These are phyloP conservation scores for Saccharomyces pastorianus DNA, from an alignment of 1,139 yeast genomes.

Conservation along the genomic window DNA sequence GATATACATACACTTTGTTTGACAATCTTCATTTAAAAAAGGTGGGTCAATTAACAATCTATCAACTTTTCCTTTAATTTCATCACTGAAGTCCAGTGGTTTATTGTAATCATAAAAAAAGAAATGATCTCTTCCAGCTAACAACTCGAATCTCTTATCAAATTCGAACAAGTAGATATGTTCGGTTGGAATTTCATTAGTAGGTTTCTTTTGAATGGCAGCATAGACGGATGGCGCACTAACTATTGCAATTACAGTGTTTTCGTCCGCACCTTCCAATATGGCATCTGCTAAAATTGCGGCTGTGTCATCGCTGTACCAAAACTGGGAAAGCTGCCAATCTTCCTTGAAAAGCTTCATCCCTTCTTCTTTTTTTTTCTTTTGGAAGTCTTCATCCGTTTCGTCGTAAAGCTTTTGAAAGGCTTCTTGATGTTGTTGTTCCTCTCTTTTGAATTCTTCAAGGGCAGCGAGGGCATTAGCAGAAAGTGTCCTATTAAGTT, in stretches of 20 bases:
- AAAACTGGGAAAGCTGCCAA: slow-evolving; percentile 90
- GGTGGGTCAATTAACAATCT: slow-evolving; percentile 85
- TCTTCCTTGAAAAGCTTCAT: slow-evolving; percentile 76
- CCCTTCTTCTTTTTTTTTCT: slow-evolving; percentile 33
- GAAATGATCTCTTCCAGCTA: slow-evolving; percentile 63
- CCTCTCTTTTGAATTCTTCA: slow-evolving; percentile 62
- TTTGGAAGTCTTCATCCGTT: slow-evolving; percentile 45
- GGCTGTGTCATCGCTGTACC: slow-evolving; percentile 76
- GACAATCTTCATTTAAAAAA: slow-evolving; percentile 73
- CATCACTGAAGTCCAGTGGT: slow-evolving; percentile 56
- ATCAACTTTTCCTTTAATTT: slow-evolving; percentile 55
- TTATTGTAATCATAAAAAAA: slow-evolving; percentile 65
- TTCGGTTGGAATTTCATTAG: slow-evolving; percentile 49
- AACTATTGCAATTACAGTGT: slow-evolving; percentile 64
- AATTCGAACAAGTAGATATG: slow-evolving; percentile 69
- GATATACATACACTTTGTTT: slow-evolving; percentile 42
- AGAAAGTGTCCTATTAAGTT: slow-evolving; percentile 41
- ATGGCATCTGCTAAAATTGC: slow-evolving; percentile 57
- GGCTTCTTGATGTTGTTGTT: slow-evolving; percentile 47
- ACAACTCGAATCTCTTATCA: slow-evolving; percentile 63
- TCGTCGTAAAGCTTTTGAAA: slow-evolving; percentile 49
- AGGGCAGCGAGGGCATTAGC: slow-evolving; percentile 71
- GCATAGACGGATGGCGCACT: slow-evolving; percentile 93
- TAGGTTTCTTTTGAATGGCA: slow-evolving; percentile 52
- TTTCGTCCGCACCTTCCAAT: slow-evolving; percentile 63